phyloP scores from a whole-genome alignment of 2,329 filamentous ascomycete genomes.

The Sporothrix brasiliensis region DNA sequence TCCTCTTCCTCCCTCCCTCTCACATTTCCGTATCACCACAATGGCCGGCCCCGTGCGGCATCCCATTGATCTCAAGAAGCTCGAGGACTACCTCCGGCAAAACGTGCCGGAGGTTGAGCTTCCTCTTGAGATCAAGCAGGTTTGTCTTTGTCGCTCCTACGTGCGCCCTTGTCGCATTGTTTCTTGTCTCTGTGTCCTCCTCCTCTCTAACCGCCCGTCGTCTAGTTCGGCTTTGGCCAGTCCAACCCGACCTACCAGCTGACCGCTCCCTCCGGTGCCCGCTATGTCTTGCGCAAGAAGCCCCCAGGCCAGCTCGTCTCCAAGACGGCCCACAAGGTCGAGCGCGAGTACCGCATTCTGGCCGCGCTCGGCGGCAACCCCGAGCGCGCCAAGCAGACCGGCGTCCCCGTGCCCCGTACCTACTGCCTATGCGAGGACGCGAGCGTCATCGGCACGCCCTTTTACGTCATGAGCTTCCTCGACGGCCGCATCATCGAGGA shows the following conservation, averaged over 20 bases:
- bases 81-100: slow-evolving; percentile 75
- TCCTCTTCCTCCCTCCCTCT: neutral
- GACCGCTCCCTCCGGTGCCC: slow-evolving; percentile 67
- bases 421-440: slow-evolving; percentile 85
- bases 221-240: slow-evolving; percentile 92
- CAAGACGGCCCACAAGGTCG: slow-evolving; percentile 92
- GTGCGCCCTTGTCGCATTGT: neutral
- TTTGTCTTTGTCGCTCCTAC: slow-evolving; percentile 52
- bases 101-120: slow-evolving; percentile 82
- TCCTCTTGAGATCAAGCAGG: slow-evolving; percentile 88
- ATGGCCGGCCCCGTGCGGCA: slow-evolving; percentile 91
- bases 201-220: slow-evolving; percentile 28
- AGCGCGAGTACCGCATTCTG: slow-evolving; percentile 91
- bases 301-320: slow-evolving; percentile 92
- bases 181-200: slow-evolving; percentile 25
- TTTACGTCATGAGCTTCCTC: slow-evolving; percentile 97
- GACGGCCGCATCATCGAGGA: slow-evolving; percentile 94
- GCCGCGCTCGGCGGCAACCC: slow-evolving; percentile 66
- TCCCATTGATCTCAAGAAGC: slow-evolving; percentile 77
- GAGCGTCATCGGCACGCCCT: slow-evolving; percentile 79
- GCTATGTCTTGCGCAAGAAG: slow-evolving; percentile 95
- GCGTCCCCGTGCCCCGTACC: slow-evolving; percentile 82
- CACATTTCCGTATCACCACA: slow-evolving; percentile 22
- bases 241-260: slow-evolving; percentile 97
- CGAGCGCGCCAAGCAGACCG: slow-evolving; percentile 51